A percentile compares a stretch with the other conserved stretches of the same genome.
Conservation (phyloP, 192 early-diverging fungal genomes). For the Thoreauomyces humboldtii region DNA sequence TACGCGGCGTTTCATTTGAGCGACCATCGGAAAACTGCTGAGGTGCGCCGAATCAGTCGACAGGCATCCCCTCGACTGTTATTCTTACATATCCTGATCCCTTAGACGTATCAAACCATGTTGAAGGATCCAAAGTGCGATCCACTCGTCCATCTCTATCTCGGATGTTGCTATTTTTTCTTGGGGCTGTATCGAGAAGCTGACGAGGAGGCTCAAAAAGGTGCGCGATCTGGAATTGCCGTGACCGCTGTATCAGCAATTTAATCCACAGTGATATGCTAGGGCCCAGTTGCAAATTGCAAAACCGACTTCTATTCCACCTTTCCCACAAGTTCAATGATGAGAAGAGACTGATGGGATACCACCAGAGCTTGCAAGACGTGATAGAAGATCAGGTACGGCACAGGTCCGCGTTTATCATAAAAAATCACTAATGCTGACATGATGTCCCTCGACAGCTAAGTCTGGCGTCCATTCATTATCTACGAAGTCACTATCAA, state of each 20-base stretch:
- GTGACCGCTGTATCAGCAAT: background rate
- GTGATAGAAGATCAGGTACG: constrained; percentile 61
- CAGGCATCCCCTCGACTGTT: too few relatives aligned
- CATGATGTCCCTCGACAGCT: too few relatives aligned
- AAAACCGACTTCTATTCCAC: constrained; percentile 61
- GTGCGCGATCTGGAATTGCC: constrained; percentile 20
- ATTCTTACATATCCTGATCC: too few relatives aligned
- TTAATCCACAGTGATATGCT: background rate
- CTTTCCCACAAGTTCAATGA: constrained; percentile 66
- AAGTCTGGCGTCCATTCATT: constrained; percentile 58
- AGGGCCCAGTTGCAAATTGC: constrained; percentile 62
- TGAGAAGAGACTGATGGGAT: constrained; percentile 62
- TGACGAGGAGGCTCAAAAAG: constrained; percentile 57
- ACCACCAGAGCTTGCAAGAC: constrained; percentile 60
- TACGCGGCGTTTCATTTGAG: constrained; percentile 57
- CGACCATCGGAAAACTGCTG: constrained; percentile 55
- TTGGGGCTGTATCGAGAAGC: constrained; percentile 62
- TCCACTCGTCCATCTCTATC: constrained; percentile 51
- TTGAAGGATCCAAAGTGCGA: constrained; percentile 43
- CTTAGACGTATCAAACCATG: constrained; percentile 45
- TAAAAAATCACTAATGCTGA: too few relatives aligned
- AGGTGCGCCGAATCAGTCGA: too few relatives aligned
- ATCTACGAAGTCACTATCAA: constrained; percentile 62
- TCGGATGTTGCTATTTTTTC: constrained; percentile 59
- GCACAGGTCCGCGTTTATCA: too few relatives aligned